These are phyloP conservation scores for Macrophomina phaseolina DNA, from an alignment of 2,329 filamentous ascomycete species.

Conservation along the genomic window DNA sequence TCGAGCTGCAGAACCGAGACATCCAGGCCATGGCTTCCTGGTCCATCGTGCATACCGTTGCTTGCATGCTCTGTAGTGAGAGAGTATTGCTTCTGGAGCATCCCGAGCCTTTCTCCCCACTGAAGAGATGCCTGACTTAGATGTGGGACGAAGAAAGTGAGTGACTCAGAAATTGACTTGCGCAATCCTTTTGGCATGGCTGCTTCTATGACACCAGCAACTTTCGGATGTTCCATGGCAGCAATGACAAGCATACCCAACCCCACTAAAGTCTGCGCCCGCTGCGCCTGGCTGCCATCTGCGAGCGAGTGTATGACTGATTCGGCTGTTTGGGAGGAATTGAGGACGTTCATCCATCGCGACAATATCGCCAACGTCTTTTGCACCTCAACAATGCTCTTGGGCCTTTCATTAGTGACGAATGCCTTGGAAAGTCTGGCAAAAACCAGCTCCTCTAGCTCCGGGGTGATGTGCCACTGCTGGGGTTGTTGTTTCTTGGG, in stretches of 20 bases:
- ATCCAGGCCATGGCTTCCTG: constrained; percentile 45
- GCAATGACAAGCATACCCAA: constrained; percentile 68
- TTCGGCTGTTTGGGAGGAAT: constrained; percentile 46
- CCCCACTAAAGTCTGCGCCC: constrained; percentile 64
- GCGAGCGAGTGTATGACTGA: constrained; percentile 47
- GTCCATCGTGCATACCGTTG: constrained; percentile 50
- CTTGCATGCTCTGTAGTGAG: constrained; percentile 50
- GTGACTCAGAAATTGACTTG: constrained; percentile 40
- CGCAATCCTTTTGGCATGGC: constrained; percentile 33
- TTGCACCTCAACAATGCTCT: constrained; percentile 39
- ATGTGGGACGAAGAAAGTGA: constrained; percentile 41
- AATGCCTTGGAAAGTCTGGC: constrained; percentile 45
- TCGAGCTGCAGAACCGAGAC: constrained; percentile 59
- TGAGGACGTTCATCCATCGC: constrained; percentile 48
- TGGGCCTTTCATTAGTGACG: constrained; percentile 37
- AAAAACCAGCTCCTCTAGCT: constrained; percentile 46
- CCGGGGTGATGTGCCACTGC: constrained; percentile 41
- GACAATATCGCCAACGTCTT: constrained; percentile 39
- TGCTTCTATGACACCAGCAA: constrained; percentile 61
- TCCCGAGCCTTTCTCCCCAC: constrained; percentile 46
- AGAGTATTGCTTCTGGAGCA: constrained; percentile 48
- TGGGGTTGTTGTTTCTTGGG: constrained; percentile 34
- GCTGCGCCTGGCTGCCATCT: constrained; percentile 55
- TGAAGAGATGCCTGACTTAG: constrained; percentile 64
- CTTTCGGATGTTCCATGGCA: constrained; percentile 64